phyloP scores from a whole-genome alignment of 176 grass and related monocot genomes.

The Calamus simplicifolius region DNA sequence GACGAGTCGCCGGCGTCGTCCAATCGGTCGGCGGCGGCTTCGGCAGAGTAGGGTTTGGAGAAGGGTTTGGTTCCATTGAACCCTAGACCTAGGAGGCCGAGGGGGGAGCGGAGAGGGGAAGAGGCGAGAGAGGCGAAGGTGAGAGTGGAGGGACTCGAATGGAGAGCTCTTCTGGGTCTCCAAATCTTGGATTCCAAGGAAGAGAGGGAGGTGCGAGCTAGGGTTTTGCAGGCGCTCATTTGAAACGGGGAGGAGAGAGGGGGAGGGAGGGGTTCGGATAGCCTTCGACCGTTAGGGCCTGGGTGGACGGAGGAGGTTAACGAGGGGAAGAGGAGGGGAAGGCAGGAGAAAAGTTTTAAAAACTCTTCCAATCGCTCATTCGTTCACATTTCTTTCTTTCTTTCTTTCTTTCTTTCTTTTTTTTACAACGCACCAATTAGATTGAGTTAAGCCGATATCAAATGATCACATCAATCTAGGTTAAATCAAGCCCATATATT shows the following conservation, averaged over 20 bases:
- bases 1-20: constrained; percentile 5
- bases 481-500: too few relatives aligned
- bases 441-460: too few relatives aligned
- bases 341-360: too few relatives aligned
- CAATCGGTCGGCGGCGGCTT: constrained; percentile 1
- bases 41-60: constrained; percentile 26
- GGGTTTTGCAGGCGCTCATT: constrained; percentile 33
- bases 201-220: constrained; percentile 41
- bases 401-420: too few relatives aligned
- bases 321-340: too few relatives aligned
- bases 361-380: too few relatives aligned
- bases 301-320: neutral
- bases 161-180: constrained; percentile 3
- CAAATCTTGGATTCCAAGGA: neutral
- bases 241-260: neutral
- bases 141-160: neutral
- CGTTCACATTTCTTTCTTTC: too few relatives aligned
- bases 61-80: neutral
- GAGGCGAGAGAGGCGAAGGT: neutral
- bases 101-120: constrained; percentile 13
- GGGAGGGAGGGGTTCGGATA: too few relatives aligned
- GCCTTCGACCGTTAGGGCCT: neutral
- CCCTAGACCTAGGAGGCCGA: constrained; percentile 19
- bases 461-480: too few relatives aligned
- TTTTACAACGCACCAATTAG: too few relatives aligned